These are phyloP conservation scores for Sicyos baderoa DNA, from an alignment of 306 rosid species.

Conservation along the genomic window DNA sequence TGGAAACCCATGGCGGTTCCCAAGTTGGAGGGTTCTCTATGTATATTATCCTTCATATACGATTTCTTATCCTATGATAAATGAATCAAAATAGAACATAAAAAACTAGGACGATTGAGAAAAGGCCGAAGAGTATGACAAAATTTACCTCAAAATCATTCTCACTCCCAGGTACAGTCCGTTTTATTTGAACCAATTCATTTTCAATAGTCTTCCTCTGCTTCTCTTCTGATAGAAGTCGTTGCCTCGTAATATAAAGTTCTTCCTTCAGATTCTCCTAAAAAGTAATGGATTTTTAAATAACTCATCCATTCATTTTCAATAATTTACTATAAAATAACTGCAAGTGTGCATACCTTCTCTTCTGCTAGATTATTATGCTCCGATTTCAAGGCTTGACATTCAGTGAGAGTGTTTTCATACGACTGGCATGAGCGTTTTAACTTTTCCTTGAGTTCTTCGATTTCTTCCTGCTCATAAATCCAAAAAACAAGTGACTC, in stretches of 20 bases:
- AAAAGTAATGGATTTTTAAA: background rate
- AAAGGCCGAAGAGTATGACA: background rate
- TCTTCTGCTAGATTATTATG: constrained; percentile 29
- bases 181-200: constrained; percentile 37
- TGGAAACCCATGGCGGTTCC: constrained; percentile 29
- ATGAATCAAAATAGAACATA: constrained; percentile 1
- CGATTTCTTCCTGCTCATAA: constrained; percentile 36
- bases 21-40: constrained; percentile 27
- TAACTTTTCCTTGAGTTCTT: constrained; percentile 33
- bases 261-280: constrained; percentile 42
- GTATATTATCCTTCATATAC: constrained; percentile 31
- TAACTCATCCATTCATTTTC: background rate
- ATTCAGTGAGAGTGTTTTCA: constrained; percentile 35
- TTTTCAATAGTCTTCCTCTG: constrained; percentile 40
- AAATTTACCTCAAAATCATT: constrained; percentile 40
- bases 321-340: background rate
- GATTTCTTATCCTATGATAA: constrained; percentile 37
- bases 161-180: constrained; percentile 32
- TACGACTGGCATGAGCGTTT: constrained; percentile 34
- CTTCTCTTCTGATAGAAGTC: constrained; percentile 42
- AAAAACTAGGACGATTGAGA: background rate
- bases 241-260: constrained; percentile 32
- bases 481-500: constrained; percentile 14
- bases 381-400: constrained; percentile 38
- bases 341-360: constrained; percentile 32